Evolutionary conservation across 2,329 filamentous ascomycete species (phyloP), one percentile per base, ranked within the genome.

Genomic region (Pseudopyricularia javanii): DNA sequence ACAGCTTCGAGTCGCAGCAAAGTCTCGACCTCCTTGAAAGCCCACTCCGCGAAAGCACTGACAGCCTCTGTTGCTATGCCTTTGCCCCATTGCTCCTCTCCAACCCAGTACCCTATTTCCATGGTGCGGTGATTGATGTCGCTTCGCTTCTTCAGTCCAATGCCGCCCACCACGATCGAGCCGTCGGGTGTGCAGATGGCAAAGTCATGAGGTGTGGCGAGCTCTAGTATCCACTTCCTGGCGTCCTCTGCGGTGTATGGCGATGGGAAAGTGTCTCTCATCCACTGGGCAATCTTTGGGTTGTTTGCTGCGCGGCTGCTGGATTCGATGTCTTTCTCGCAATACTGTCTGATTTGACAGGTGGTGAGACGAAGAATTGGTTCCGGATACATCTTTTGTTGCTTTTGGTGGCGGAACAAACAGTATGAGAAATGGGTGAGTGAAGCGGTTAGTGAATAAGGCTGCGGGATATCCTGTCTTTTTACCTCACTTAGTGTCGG

Each of bases 91-190:
- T 66, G 62, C 11, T 62, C 58, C 43, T 62, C 64, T 0, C 64
- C 68, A 20, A 74, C 34, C 68, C 71, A 77, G 63, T 78, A 79
- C 4, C 75, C 76, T 1, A 79, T 9, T 62, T 78, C 73, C 60
- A 69, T 68, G 4, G 68, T 72, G 49, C 67, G 65, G 57, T 66
- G 67, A 54, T 74, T 64, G 57, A 71, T 63, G 52, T 74, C 69
- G 15, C 57, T 56, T 11, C 61, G 54, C 3, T 63, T 56, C 45
- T 63, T 63, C 40, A 75, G 58, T 34, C 74, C 71, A 11, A 76
- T 63, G 53, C 60, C 61, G 49, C 76, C 76, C 9, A 69, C 60
- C 51, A 68, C 64, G 7, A 63, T 58, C 45, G 28, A 48, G 17
- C 63, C 62, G 53, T 62, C 64, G 1, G 55, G 54, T 24, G 60